A percentile compares a stretch with the other conserved stretches of the same genome.
These are phyloP conservation scores for Chaetomiaceae sp. DNA, from an alignment of 2,329 filamentous ascomycete genomes.

Conservation along the genomic window DNA sequence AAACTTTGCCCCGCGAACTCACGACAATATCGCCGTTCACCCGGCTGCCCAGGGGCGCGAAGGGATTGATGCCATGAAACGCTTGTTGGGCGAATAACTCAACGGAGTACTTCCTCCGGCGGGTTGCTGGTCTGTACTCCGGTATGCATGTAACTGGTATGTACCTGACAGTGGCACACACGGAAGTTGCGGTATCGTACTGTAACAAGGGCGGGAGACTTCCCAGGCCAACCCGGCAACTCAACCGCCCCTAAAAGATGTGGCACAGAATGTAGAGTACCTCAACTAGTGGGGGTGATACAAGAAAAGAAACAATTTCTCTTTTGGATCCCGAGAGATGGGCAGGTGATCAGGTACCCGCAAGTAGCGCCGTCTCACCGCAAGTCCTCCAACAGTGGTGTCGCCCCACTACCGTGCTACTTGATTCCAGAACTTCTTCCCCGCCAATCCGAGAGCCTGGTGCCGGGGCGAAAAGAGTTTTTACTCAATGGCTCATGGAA, in stretches of 20 bases:
- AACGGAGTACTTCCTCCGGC: constrained; percentile 4
- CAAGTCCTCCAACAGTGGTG: constrained; percentile 6
- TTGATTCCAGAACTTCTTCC: constrained; percentile 20
- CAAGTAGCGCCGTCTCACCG: constrained; percentile 16
- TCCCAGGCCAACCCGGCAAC: too few species aligned
- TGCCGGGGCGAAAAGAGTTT: background rate
- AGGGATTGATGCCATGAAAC: background rate
- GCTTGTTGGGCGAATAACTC: background rate
- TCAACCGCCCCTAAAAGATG: constrained; percentile 8
- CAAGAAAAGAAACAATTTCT: background rate
- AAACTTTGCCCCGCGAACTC: background rate
- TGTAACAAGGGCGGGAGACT: background rate
- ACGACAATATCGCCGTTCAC: background rate
- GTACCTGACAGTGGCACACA: constrained; percentile 5
- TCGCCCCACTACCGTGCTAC: background rate
- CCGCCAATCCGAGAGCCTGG: constrained; percentile 18
- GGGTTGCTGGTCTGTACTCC: too few species aligned
- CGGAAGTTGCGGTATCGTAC: too few species aligned
- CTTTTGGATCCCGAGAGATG: background rate
- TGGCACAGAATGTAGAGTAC: constrained; percentile 16
- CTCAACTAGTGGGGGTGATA: constrained; percentile 1
- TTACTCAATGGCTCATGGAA: background rate
- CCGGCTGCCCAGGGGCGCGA: background rate
- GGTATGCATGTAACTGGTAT: too few species aligned
- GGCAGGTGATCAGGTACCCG: constrained; percentile 10